Base-by-base conservation (phyloP, 345 rosid species). In the Turritis glabra region DNA sequence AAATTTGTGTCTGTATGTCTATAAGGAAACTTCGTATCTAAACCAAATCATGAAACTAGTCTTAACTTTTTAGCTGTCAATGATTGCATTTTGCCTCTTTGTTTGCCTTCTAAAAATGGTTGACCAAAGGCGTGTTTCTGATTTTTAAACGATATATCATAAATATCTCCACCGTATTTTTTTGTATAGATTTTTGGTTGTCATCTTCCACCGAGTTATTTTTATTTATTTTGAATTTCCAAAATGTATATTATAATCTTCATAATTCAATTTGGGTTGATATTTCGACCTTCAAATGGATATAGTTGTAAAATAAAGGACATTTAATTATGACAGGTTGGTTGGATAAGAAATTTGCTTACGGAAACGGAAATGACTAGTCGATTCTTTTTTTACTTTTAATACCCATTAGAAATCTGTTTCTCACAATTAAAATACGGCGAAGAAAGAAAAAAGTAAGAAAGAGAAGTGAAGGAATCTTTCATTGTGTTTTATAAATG, bases 61-160 rank as follows among this genome's bases (percentile, higher is more conserved):
- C 30, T 12, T 11, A 57, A 14, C 32, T 15, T 37, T 38, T 7
- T 37, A 60, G 30, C 48, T 60, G 65, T 38, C 65, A 38, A 38
- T 60, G 65, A 60, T 38, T 60, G 50, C 65, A 38, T 22, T 23
- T 38, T 38, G 32, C 29, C 22, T 27, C 18, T 59, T 33, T 19
- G 18, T 59, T 22, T 22, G 27, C 64, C 30, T 38, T 60, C 48
- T 8, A 37, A 7, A 7, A 59, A 60, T 14, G 13, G 65, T 60
- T 60, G 65, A 60, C 65, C 32, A 22, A 40, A 22, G 30, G 19
- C 48, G 44, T 60, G 13, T 38, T 60, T 38, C 33, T 60, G 30
- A 22, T 60, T 13, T 22, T 4, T 12, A 3, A 35, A 59, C 26
- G 25, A 48, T 18, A 10, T 50, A 51, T 25, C 33, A 25, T 25